Evolutionary conservation across 129 eudicot species (phyloP).

Genomic region (Flaveria trinervia): DNA sequence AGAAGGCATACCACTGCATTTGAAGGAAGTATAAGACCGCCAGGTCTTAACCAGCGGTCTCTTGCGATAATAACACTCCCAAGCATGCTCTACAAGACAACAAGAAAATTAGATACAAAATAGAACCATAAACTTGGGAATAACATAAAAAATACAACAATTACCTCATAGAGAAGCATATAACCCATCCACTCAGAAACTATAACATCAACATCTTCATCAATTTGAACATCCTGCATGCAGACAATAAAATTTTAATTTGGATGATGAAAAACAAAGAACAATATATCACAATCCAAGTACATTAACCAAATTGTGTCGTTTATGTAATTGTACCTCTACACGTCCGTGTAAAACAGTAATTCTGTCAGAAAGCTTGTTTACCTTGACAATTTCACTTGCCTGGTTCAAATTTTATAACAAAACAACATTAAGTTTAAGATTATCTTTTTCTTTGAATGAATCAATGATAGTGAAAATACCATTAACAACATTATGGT

Average conservation of each 20-base stretch:
- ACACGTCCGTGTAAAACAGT: conserved; percentile 96
- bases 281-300: neutral
- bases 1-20: conserved; percentile 71
- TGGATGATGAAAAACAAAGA: neutral
- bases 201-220: conserved; percentile 96
- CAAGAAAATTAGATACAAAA: conserved; percentile 13
- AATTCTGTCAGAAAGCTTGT: conserved; percentile 75
- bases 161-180: conserved; percentile 98
- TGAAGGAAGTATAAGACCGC: conserved; percentile 98
- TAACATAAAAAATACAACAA: neutral
- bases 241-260: neutral
- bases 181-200: conserved; percentile 99
- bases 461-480: conserved; percentile 10
- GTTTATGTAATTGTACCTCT: conserved; percentile 60
- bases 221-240: conserved; percentile 88
- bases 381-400: conserved; percentile 89
- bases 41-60: conserved; percentile 99
- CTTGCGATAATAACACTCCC: conserved; percentile 96
- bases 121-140: neutral
- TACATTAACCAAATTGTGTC: neutral
- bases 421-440: conserved; percentile 20
- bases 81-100: conserved; percentile 82
- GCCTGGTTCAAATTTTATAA: conserved; percentile 56
- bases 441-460: neutral
- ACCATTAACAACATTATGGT: conserved; percentile 7